phyloP scores from a whole-genome alignment of 2,329 filamentous ascomycete genomes.

The Meredithiella fracta region DNA sequence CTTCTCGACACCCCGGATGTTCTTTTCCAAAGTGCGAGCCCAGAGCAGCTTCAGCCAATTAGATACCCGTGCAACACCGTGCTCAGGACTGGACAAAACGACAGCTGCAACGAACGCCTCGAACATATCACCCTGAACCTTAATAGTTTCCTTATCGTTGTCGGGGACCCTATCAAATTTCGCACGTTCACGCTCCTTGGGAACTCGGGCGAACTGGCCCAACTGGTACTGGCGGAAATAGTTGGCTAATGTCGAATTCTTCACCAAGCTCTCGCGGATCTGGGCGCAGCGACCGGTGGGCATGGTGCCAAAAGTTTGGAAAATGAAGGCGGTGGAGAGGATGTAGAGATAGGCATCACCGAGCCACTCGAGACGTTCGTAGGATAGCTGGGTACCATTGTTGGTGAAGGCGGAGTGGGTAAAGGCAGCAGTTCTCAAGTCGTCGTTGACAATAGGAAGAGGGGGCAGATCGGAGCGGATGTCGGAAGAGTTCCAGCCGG shows the following conservation, averaged over 20 bases:
- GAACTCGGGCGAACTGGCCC: slow-evolving; percentile 44
- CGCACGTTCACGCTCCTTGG: slow-evolving; percentile 18
- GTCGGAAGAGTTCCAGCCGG: slow-evolving; percentile 34
- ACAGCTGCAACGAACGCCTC: slow-evolving; percentile 78
- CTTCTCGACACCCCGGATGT: slow-evolving; percentile 26
- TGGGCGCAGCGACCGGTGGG: slow-evolving; percentile 55
- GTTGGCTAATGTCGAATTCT: slow-evolving; percentile 58
- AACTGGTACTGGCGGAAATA: slow-evolving; percentile 59
- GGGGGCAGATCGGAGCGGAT: slow-evolving; percentile 35
- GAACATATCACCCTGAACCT: slow-evolving; percentile 73
- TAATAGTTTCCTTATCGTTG: slow-evolving; percentile 40
- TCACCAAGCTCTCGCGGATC: slow-evolving; percentile 61
- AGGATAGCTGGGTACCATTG: slow-evolving; percentile 30
- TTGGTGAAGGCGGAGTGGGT: slow-evolving; percentile 40
- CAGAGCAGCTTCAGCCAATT: slow-evolving; percentile 64
- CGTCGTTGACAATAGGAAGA: slow-evolving; percentile 45
- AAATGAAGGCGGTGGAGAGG: slow-evolving; percentile 60
- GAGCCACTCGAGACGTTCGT: slow-evolving; percentile 76
- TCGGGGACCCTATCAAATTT: slow-evolving; percentile 22
- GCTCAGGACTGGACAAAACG: slow-evolving; percentile 46
- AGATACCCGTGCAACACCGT: slow-evolving; percentile 45
- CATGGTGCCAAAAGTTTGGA: slow-evolving; percentile 49
- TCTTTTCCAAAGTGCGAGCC: slow-evolving; percentile 43
- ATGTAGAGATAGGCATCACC: slow-evolving; percentile 77
- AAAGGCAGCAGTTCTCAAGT: slow-evolving; percentile 46